Percentiles rank a stretch among this genome's conserved stretches.
Conservation (phyloP, 176 grass and related monocot species). For the Thinopyrum elongatum region DNA sequence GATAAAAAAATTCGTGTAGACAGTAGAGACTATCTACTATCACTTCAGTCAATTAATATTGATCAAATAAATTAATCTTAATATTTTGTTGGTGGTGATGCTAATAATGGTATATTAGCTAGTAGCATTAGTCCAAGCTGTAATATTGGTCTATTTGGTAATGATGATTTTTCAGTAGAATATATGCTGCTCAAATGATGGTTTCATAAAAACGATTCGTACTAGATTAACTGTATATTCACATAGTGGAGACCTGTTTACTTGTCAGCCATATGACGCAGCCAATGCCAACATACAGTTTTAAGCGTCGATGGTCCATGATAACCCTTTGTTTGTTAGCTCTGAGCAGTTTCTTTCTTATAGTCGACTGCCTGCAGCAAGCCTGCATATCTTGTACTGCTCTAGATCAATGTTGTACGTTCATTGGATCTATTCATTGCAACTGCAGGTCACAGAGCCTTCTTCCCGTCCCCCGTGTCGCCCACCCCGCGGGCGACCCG, state of each 20-base stretch:
- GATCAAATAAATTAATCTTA: background rate
- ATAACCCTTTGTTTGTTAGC: slow-evolving; percentile 41
- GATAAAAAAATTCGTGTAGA: background rate
- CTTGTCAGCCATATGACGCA: slow-evolving; percentile 38
- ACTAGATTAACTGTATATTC: slow-evolving; percentile 28
- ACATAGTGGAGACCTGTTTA: slow-evolving; percentile 43
- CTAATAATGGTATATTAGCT: background rate
- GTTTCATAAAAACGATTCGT: background rate
- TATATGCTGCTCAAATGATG: background rate
- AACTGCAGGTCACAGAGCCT: too few relatives aligned
- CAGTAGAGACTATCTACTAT: background rate
- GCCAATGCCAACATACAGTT: slow-evolving; percentile 30
- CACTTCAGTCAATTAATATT: background rate
- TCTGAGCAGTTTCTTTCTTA: slow-evolving; percentile 15
- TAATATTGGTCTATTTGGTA: background rate
- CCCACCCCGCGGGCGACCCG: too few relatives aligned
- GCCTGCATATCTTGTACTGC: slow-evolving; percentile 11
- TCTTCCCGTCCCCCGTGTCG: too few relatives aligned
- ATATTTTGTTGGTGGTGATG: background rate
- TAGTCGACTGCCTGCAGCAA: slow-evolving; percentile 2
- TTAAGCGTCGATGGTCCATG: slow-evolving; percentile 14
- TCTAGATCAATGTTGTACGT: background rate
- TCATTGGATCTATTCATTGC: too few relatives aligned
- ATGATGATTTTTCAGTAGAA: background rate
- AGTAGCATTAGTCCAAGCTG: background rate